Percentiles rank a stretch among this genome's conserved stretches.
phyloP scores from a whole-genome alignment of 768 basidiomycete genomes.

The Trametes villosa region DNA sequence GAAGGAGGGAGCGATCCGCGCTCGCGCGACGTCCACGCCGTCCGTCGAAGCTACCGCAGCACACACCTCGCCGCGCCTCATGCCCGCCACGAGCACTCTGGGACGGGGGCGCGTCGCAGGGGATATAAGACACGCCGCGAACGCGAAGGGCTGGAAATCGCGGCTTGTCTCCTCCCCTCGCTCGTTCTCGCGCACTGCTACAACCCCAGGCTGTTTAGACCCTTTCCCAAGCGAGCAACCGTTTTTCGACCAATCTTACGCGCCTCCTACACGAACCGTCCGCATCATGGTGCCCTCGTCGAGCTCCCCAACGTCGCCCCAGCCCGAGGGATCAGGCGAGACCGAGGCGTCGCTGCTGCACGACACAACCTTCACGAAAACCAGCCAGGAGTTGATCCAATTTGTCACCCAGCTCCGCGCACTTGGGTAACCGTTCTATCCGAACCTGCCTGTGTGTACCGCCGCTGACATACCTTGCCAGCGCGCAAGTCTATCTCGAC shows the following conservation, averaged over 20 bases:
- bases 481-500: constrained; percentile 50
- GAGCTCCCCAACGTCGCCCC: not conserved
- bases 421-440: not conserved
- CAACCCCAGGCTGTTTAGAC: too few species aligned
- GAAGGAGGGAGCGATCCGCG: too few species aligned
- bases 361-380: not conserved
- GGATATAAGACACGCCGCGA: not conserved
- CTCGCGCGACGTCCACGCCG: too few species aligned
- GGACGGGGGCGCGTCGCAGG: too few species aligned
- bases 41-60: not conserved
- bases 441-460: not conserved
- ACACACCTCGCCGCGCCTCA: not conserved
- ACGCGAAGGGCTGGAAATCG: not conserved
- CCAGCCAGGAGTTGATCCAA: constrained; percentile 8
- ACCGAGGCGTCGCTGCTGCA: not conserved
- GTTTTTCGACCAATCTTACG: too few species aligned
- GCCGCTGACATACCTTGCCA: constrained; percentile 16
- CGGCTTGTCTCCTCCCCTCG: too few species aligned
- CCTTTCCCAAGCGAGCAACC: too few species aligned
- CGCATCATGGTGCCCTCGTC: not conserved
- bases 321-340: not conserved
- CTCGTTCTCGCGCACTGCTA: too few species aligned
- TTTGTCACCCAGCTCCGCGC: constrained; percentile 8
- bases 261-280: too few species aligned
- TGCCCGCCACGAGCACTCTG: not conserved